Conservation (phyloP, 768 basidiomycete species). For the Leccinum longicurvipes region DNA sequence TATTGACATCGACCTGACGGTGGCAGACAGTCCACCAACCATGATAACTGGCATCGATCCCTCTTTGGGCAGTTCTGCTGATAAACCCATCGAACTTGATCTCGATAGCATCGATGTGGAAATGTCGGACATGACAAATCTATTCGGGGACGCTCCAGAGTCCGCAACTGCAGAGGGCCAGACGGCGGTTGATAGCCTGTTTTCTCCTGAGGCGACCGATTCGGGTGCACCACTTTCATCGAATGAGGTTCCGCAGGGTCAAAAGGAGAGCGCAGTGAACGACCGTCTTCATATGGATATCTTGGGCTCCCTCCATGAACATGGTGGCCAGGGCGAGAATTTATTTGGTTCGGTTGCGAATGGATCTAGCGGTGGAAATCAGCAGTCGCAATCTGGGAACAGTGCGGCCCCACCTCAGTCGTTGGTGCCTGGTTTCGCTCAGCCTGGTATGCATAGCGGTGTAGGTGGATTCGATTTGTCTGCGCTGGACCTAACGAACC, state of each 20-base stretch:
- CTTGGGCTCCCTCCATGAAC: slow-evolving; percentile 34
- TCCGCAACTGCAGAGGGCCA: slow-evolving; percentile 34
- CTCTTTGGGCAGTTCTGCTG: slow-evolving; percentile 57
- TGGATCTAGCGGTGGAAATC: slow-evolving; percentile 14
- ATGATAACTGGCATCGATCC: slow-evolving; percentile 31
- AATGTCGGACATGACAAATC: slow-evolving; percentile 45
- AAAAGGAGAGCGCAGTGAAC: slow-evolving; percentile 14
- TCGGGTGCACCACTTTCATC: slow-evolving; percentile 15
- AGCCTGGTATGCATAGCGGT: slow-evolving; percentile 16
- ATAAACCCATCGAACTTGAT: slow-evolving; percentile 81
- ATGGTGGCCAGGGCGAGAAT: slow-evolving; percentile 14
- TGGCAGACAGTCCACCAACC: slow-evolving; percentile 33
- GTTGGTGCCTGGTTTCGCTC: slow-evolving; percentile 43
- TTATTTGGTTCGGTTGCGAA: slow-evolving; percentile 30
- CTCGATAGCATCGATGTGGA: slow-evolving; percentile 66
- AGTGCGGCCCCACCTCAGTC: slow-evolving; percentile 37
- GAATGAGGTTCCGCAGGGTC: slow-evolving; percentile 13
- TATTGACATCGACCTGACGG: slow-evolving; percentile 60
- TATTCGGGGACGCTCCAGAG: slow-evolving; percentile 52
- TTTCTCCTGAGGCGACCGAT: slow-evolving; percentile 43
- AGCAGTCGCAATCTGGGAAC: slow-evolving; percentile 13
- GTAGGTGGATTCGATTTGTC: slow-evolving; percentile 47
- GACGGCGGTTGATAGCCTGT: slow-evolving; percentile 44
- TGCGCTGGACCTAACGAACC: slow-evolving; percentile 43
- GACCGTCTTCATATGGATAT: slow-evolving; percentile 33